Evolutionary conservation across 2,329 filamentous ascomycete genomes (phyloP), one percentile per base, ranked within the genome.

Genomic region (Onygenales sp.): DNA sequence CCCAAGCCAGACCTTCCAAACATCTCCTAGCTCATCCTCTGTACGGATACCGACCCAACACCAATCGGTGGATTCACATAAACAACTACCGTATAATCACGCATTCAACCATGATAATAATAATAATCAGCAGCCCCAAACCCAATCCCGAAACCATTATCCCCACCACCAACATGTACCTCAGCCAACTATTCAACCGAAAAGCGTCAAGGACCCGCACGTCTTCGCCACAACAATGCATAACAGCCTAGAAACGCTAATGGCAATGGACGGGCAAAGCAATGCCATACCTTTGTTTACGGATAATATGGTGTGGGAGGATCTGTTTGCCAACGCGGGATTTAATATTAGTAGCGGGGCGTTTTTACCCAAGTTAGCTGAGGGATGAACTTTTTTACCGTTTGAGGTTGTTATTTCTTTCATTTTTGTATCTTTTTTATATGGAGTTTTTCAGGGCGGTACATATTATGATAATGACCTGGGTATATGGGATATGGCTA

Each of bases 271-370:
- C 34, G 31, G 44, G 9, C 31, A 31, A 14, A 50, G 36, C 34
- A 51, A 52, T 39, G 21, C 57, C 2, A 54, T 57, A 48, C 56
- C 49, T 8, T 52, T 55, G 2, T 59, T 60, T 42, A 55, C 56
- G 10, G 54, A 59, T 42, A 57, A 56, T 27, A 47, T 44, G 33
- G 53, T 55, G 10, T 61, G 59, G 59, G 57, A 59, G 14, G 50
- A 55, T 49, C 45, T 61, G 27, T 61, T 61, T 53, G 58, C 59
- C 2, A 54, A 58, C 50, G 58, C 58, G 13, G 59, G 59, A n/a
- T 60, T 61, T 50, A 61, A 59, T 39, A 59, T 61, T n/a, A 57
- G 39, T 42, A 57, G 50, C 32, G 59, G 59, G 14, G 55, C 57
- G 11, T 61, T 61, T 47, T 37, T 61, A 43, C 54, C 56, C 8